These are phyloP conservation scores for Penicillium coffeae DNA, from an alignment of 495 filamentous ascomycete genomes.

Conservation along the genomic window DNA sequence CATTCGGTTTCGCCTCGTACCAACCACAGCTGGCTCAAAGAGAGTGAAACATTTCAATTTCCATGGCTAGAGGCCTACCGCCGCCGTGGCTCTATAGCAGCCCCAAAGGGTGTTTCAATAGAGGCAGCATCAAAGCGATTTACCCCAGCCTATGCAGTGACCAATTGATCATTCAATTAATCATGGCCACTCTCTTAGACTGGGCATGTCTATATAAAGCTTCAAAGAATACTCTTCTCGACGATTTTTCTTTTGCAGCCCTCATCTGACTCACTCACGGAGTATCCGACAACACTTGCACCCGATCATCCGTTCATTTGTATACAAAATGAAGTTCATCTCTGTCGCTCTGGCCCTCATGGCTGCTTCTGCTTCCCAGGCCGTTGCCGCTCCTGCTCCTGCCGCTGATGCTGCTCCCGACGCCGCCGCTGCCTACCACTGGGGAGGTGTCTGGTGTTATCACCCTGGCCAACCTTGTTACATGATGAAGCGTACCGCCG, in stretches of 20 bases:
- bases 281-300: slow-evolving; percentile 2
- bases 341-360: slow-evolving; percentile 35
- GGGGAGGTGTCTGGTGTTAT: slow-evolving; percentile 21
- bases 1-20: no score
- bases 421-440: background rate
- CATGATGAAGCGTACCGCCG: slow-evolving; percentile 33
- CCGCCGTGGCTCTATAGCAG: background rate
- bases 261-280: slow-evolving; percentile 12
- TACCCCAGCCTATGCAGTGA: no score
- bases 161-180: background rate
- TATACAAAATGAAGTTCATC: slow-evolving; percentile 47
- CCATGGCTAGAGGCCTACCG: no score
- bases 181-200: no score
- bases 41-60: background rate
- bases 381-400: slow-evolving; percentile 26
- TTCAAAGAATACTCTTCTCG: background rate
- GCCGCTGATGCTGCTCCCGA: background rate
- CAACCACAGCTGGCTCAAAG: background rate
- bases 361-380: slow-evolving; percentile 33
- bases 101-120: slow-evolving; percentile 5
- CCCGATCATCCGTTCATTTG: slow-evolving; percentile 6
- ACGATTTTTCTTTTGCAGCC: background rate
- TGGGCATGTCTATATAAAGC: no score
- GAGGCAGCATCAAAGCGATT: no score
- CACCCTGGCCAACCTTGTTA: slow-evolving; percentile 32